phyloP scores from a whole-genome alignment of 352 stramenopile genomes.

The Phytophthora ohioensis region DNA sequence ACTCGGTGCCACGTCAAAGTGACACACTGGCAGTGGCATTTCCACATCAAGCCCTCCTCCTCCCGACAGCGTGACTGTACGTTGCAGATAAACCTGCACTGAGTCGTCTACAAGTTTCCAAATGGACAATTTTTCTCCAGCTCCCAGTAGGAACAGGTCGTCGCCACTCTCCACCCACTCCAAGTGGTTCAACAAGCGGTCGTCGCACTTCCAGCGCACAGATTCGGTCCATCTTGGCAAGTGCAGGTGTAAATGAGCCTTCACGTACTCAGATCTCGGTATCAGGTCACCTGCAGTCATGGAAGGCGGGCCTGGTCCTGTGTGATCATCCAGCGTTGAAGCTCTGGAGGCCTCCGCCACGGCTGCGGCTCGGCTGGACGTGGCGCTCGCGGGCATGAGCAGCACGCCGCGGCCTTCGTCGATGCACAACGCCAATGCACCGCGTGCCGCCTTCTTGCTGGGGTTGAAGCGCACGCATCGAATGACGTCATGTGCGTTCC shows the following conservation, averaged over 20 bases:
- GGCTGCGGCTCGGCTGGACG: conserved; percentile 32
- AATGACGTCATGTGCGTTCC: conserved; percentile 53
- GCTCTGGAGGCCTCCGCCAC: conserved; percentile 22
- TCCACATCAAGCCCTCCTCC: conserved; percentile 19
- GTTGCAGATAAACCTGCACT: conserved; percentile 81
- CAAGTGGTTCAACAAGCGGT: conserved; percentile 66
- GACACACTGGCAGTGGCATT: conserved; percentile 32
- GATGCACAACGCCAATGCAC: conserved; percentile 68
- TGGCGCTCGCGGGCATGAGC: conserved; percentile 57
- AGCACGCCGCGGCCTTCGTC: conserved; percentile 72
- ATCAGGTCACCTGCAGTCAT: conserved; percentile 10
- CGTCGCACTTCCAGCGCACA: conserved; percentile 75
- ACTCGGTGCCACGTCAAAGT: conserved; percentile 73
- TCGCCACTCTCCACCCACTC: conserved; percentile 81
- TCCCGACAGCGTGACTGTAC: conserved; percentile 57
- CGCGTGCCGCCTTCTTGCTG: conserved; percentile 56
- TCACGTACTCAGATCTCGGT: conserved; percentile 54
- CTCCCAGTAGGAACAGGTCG: conserved; percentile 74
- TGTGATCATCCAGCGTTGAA: conserved; percentile 4
- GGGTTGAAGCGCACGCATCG: conserved; percentile 68
- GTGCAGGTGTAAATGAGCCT: conserved; percentile 76
- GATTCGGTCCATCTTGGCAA: conserved; percentile 75
- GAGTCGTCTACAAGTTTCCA: conserved; percentile 88
- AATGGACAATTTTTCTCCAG: conserved; percentile 74
- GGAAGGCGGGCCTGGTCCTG: neutral